Evolutionary conservation across 1,284 basidiomycete species (phyloP), one percentile per base, ranked within the genome.

Genomic region (Malassezia brasiliensis): DNA sequence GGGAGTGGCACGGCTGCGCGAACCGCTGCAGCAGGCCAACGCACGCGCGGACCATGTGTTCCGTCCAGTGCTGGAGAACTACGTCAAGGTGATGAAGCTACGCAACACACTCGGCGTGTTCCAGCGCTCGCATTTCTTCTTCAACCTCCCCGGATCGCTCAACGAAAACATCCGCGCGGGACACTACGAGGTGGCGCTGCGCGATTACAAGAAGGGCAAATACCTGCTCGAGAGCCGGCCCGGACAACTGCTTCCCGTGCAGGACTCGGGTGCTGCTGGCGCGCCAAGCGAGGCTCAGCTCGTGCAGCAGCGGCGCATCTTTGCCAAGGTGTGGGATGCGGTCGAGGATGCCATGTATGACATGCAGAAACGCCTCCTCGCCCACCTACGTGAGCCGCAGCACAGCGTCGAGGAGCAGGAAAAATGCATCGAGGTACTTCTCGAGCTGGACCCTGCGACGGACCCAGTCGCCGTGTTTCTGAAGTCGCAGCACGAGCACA

Each of bases 181-280:
- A 0, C 85, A 87, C 56, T 96, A 93, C 72, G 94, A 98, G 62
- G 83, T 85, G 37, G 91, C 90, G 0, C 79, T 98, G 67, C 83
- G 90, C 35, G 91, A 96, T 66, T 99, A 98, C 79, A 94, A 94
- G 77, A 96, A 96, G 76, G 94, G 93, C 34, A 88, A 90, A 62
- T 86, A 88, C 75, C 80, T 98, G 34, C 81, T 93, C 46, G 87
- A 91, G 65, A 85, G 85, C 14, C 82, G 88, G 15, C 87, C 90
- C 0, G 86, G 85, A 0, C 89, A 90, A 68, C 79, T 91, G 2
- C 79, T 77, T 77, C n/a, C 79, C 78, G 4, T 77, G 83, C 59
- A 69, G 63, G 53, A 66, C 56, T 56, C 66, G 68, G 35, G 74
- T 76, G 53, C 56, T 0, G 53, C 50, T 5, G 56, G 54, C 4